Evolutionary conservation across 2,329 filamentous ascomycete species (phyloP).

Genomic region (Cyanodermella asteris): DNA sequence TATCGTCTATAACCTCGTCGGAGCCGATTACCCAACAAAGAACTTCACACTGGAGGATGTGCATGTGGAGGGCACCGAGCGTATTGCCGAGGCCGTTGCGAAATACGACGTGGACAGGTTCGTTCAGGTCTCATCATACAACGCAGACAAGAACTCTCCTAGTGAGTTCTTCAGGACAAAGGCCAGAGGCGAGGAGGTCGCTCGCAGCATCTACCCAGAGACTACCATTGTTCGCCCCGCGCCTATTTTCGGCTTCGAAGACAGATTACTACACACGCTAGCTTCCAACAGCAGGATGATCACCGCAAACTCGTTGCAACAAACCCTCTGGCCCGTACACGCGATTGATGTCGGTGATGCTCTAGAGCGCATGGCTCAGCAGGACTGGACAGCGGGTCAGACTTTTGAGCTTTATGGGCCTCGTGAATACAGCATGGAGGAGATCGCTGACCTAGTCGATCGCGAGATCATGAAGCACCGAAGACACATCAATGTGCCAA

Average conservation of each 20-base stretch:
- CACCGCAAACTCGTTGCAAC: slow-evolving; percentile 81
- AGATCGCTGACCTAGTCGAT: slow-evolving; percentile 76
- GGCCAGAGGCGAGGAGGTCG: slow-evolving; percentile 64
- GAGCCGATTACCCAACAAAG: slow-evolving; percentile 92
- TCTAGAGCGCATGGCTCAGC: slow-evolving; percentile 72
- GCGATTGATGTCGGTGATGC: slow-evolving; percentile 77
- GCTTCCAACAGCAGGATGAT: slow-evolving; percentile 62
- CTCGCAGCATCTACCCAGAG: slow-evolving; percentile 78
- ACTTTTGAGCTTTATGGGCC: slow-evolving; percentile 91
- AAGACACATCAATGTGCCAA: slow-evolving; percentile 79
- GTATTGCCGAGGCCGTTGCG: slow-evolving; percentile 80
- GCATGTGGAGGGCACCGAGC: slow-evolving; percentile 75
- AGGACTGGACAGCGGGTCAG: slow-evolving; percentile 73
- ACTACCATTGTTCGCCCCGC: slow-evolving; percentile 90
- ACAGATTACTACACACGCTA: slow-evolving; percentile 70
- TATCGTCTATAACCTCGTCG: slow-evolving; percentile 89
- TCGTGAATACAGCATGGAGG: slow-evolving; percentile 70
- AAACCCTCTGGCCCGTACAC: slow-evolving; percentile 81
- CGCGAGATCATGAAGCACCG: slow-evolving; percentile 79
- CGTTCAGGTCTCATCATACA: slow-evolving; percentile 92
- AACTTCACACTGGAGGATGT: slow-evolving; percentile 90
- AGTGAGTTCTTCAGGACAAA: slow-evolving; percentile 84
- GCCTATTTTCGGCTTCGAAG: slow-evolving; percentile 86
- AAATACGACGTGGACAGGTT: slow-evolving; percentile 97
- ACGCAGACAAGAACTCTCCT: slow-evolving; percentile 54